A percentile compares a stretch with the other conserved stretches of the same genome.
Evolutionary conservation across 306 rosid genomes (phyloP).

Genomic region (barrel medic (Medicago truncatula)): MtrunA17r5.0-ANR NC_053045.1:52816001-52816500

Average conservation of each 20-base stretch:
- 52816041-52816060: conserved; percentile 7
- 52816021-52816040: conserved; percentile 4
- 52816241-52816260: conserved; percentile 41
- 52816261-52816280: conserved; percentile 83
- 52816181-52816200: not conserved
- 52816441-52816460: conserved; percentile 97
- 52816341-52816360: conserved; percentile 46
- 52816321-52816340: conserved; percentile 46
- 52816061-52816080: not conserved
- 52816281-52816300: conserved; percentile 86
- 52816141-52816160: conserved; percentile 9
- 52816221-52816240: conserved; percentile 29
- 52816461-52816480: conserved; percentile 53
- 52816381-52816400: conserved; percentile 52
- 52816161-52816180: conserved; percentile 24
- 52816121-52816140: not conserved
- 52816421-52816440: conserved; percentile 71
- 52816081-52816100: not conserved
- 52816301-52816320: conserved; percentile 42
- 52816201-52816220: conserved; percentile 11
- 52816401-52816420: conserved; percentile 52
- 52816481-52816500: conserved; percentile 44
- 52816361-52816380: conserved; percentile 50
- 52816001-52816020: too few species aligned
- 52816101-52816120: not conserved